Evolutionary conservation across 495 filamentous ascomycete species (phyloP).

Genomic region (Trichoderma virens): DNA sequence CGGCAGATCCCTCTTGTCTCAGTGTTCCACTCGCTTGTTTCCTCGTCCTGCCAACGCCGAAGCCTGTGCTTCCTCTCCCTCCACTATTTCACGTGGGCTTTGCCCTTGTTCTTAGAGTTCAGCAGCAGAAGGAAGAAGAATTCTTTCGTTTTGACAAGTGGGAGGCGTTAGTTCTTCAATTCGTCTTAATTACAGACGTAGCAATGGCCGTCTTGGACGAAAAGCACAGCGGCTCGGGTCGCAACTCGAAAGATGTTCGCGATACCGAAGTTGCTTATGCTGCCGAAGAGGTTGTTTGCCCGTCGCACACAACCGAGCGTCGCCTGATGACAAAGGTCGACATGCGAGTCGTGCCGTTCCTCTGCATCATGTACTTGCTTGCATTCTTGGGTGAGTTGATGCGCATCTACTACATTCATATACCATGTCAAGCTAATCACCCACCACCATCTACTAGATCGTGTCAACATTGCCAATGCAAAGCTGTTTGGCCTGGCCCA

Average conservation of each 20-base stretch:
- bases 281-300: slow-evolving; percentile 8
- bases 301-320: slow-evolving; percentile 44
- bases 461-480: slow-evolving; percentile 68
- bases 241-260: background rate
- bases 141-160: background rate
- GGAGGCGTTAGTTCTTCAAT: too few species aligned
- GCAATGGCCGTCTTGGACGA: background rate
- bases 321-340: slow-evolving; percentile 72
- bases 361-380: slow-evolving; percentile 76
- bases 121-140: too few species aligned
- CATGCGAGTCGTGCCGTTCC: slow-evolving; percentile 67
- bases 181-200: background rate
- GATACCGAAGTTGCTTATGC: background rate
- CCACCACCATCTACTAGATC: slow-evolving; percentile 35
- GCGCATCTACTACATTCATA: background rate
- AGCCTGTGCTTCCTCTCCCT: slow-evolving; percentile 4
- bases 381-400: slow-evolving; percentile 53
- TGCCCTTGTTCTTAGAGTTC: background rate
- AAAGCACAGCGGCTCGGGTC: background rate
- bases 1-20: background rate
- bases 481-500: slow-evolving; percentile 51
- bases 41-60: background rate
- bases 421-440: background rate
- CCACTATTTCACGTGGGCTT: slow-evolving; percentile 2
- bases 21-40: slow-evolving; percentile 2